Evolutionary conservation across 169 alveolate species (phyloP), one percentile per base, ranked within the genome.

Genomic region (Ophryocystis elektroscirrha): DNA sequence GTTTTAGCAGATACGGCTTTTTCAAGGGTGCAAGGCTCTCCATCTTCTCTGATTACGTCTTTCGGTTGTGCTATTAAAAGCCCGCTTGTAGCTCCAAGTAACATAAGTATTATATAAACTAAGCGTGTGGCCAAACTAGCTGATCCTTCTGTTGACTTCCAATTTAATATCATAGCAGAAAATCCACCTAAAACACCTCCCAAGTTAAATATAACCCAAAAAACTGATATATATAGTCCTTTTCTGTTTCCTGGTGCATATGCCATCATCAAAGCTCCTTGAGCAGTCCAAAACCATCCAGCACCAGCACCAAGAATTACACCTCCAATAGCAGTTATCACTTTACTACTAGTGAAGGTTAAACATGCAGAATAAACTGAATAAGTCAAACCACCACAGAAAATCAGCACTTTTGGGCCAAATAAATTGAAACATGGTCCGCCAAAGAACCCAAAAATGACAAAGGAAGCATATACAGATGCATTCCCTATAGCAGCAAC

Each of bases 131-230:
- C 18, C 7, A 39, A 19, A 37, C 28, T 51, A 3, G 59, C 59
- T 7, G 50, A 23, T 4, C 28, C 30, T n/a, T 48, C 61, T 6
- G 24, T 35, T 3, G 48, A 38, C 22, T 27, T 39, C 30, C 26
- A 58, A 51, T 58, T 58, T 51, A 58, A 16, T 20, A 39, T 55
- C 4, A 58, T 51, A 47, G 50, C 60, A 23, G 51, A 39, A 22
- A 58, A 28, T 2, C 66, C 66, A 5, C 66, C 66, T 46, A 49
- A 15, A 32, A 58, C 51, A 7, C 66, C 66, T 42, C 66, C 66
- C 18, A 58, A 24, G 54, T 58, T 58, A 51, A 58, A 58, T 45
- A 58, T 58, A 26, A 58, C 48, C 66, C 66, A 58, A 36, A 58
- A 58, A 37, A 43, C 24, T 26, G 59, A 37, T 22, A 58, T 58